phyloP scores from a whole-genome alignment of 331 rosid genomes.

The Ulmus americana region DNA sequence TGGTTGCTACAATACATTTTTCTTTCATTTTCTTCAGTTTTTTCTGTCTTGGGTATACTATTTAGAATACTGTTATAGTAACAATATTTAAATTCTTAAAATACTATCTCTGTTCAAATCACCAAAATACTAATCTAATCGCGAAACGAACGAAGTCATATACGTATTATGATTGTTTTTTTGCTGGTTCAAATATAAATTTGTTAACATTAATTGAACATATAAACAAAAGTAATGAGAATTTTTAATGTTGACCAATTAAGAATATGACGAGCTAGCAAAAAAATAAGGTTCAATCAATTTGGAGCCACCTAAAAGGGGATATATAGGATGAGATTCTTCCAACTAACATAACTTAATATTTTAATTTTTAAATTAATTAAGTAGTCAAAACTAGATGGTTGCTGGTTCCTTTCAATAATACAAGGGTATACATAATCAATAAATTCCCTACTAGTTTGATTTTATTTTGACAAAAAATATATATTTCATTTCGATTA shows the following conservation, averaged over 20 bases:
- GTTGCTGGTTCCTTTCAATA: too few relatives aligned
- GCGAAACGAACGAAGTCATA: not conserved
- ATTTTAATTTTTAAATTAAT: constrained; percentile 3
- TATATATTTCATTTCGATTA: too few relatives aligned
- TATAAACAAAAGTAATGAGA: not conserved
- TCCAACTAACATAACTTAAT: not conserved
- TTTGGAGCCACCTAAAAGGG: constrained; percentile 3
- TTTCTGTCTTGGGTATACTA: too few relatives aligned
- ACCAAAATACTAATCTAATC: not conserved
- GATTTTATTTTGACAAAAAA: too few relatives aligned
- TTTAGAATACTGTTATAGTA: too few relatives aligned
- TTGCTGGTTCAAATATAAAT: not conserved
- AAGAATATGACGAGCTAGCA: not conserved
- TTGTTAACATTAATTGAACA: not conserved
- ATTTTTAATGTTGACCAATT: not conserved
- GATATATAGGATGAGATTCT: not conserved
- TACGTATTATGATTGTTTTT: not conserved
- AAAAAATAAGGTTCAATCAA: not conserved
- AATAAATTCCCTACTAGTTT: not conserved
- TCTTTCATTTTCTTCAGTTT: accelerated
- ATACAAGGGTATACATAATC: too few relatives aligned
- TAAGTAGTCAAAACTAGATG: not conserved
- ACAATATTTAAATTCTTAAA: not conserved
- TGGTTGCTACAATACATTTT: too few relatives aligned
- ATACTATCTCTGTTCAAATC: not conserved